A percentile compares a stretch with the other conserved stretches of the same genome.
Evolutionary conservation across 352 stramenopile species (phyloP).

Genomic region (Blastocystis sp.): DNA sequence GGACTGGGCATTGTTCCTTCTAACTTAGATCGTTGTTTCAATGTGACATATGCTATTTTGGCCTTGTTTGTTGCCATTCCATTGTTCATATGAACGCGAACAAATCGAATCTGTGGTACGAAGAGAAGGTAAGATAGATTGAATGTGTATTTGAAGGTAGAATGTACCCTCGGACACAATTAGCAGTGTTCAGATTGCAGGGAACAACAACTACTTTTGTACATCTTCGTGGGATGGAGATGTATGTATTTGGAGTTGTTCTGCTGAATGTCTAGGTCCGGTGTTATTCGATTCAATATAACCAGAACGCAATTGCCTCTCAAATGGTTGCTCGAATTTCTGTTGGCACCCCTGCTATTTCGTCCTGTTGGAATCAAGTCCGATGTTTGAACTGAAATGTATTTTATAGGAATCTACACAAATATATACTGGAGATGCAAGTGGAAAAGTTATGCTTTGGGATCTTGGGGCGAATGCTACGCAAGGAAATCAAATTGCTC

Average conservation of each 20-base stretch:
- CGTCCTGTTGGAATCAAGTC: slow-evolving; percentile 35
- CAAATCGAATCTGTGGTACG: neutral
- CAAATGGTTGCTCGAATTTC: neutral
- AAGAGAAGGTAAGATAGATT: neutral
- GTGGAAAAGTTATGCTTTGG: slow-evolving; percentile 33
- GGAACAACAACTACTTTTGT: slow-evolving; percentile 15
- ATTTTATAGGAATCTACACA: slow-evolving; percentile 29
- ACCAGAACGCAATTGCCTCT: neutral
- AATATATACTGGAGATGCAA: neutral
- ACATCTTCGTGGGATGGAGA: slow-evolving; percentile 57
- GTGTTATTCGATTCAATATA: neutral
- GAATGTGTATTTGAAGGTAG: neutral
- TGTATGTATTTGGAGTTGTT: neutral
- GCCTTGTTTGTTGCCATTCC: neutral
- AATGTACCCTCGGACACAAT: slow-evolving; percentile 40
- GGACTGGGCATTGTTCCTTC: slow-evolving; percentile 9
- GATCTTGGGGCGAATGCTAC: slow-evolving; percentile 11
- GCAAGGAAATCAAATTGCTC: neutral
- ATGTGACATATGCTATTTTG: neutral
- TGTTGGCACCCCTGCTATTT: slow-evolving; percentile 2
- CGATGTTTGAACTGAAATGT: neutral
- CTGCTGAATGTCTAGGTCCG: neutral
- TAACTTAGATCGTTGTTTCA: neutral
- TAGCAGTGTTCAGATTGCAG: slow-evolving; percentile 1
- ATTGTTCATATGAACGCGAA: neutral